Evolutionary conservation across 192 early-diverging fungal genomes (phyloP).

Genomic region (Backusella luteola): DNA sequence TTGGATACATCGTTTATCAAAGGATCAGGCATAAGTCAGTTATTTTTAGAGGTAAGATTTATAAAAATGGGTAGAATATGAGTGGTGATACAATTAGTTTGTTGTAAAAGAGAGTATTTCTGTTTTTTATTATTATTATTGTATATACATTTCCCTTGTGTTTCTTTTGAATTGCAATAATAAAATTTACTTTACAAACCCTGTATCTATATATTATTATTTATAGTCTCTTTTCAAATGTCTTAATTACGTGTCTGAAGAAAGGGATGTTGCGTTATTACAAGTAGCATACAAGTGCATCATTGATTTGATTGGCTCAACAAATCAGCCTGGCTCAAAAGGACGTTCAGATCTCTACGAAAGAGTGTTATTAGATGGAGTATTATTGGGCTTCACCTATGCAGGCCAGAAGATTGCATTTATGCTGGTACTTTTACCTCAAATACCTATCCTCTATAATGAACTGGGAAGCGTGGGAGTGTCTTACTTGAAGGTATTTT

Average conservation of each 20-base stretch:
- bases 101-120: not conserved
- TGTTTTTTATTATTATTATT: not conserved
- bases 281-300: conserved; percentile 20
- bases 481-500: conserved; percentile 2
- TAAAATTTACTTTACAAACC: not conserved
- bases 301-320: conserved; percentile 8
- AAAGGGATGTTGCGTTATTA: not conserved
- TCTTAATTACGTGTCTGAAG: conserved; percentile 17
- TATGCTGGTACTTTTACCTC: not conserved
- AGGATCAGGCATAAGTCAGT: conserved; percentile 14
- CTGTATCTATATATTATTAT: not conserved
- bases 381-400: not conserved
- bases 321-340: not conserved
- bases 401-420: conserved; percentile 14
- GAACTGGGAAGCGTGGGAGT: not conserved
- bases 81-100: not conserved
- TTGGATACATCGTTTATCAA: not conserved
- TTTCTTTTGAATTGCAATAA: not conserved
- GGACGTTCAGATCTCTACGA: conserved; percentile 8
- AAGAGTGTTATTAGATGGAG: conserved; percentile 14
- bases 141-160: not conserved
- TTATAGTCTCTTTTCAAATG: conserved; percentile 21
- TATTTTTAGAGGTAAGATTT: conserved; percentile 26
- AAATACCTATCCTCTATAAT: not conserved
- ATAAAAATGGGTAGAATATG: not conserved